Base-by-base conservation (phyloP, 1,139 yeast species). In the Suhomyces coccinellae region DNA sequence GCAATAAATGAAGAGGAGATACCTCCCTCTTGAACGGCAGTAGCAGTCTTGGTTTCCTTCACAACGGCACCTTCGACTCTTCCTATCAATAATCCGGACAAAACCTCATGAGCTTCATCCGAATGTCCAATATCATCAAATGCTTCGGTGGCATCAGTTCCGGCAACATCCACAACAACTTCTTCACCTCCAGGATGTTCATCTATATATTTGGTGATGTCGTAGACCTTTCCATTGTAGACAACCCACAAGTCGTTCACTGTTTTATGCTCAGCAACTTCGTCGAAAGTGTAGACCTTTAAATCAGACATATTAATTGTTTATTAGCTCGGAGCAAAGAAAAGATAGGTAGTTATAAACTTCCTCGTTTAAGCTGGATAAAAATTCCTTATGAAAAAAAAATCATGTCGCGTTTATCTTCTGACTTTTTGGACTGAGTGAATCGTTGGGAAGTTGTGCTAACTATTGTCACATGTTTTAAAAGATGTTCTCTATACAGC, bases 111-210 rank as follows among this genome's bases (percentile, higher is more conserved):
- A 31, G 99, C 98, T 57, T 91, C 97, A 55, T 91, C 97, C 33
- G 98, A 90, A 70, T 93, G 99, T 34, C 99, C 99, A 61, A 93
- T 91, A 64, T 93, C 99, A 51, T 88, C 90, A 63, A 93, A 93
- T 31, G 96, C 91, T 56, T 84, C 93, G 38, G 99, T 91, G 48
- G 97, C 95, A 66, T 95, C 99, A 47, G 76, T 74, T 54, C 99
- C 99, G 49, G 93, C 98, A 57, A 83, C 80, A 62, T 95, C 99
- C 45, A 86, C 71, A 56, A 93, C 78, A 41, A 93, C 97, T 69
- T 95, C 99, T 69, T 90, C 98, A 63, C 99, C 99, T 74, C 99
- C 99, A 51, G 96, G 96, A 71, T 93, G 99, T 73, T 93, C 98
- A 61, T 91, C 97, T 50, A 91, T 69, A 68, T 91, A 93, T 54